Conservation (phyloP, 2,329 filamentous ascomycete species). For the Scopulariopsis brevicaulis region DNA sequence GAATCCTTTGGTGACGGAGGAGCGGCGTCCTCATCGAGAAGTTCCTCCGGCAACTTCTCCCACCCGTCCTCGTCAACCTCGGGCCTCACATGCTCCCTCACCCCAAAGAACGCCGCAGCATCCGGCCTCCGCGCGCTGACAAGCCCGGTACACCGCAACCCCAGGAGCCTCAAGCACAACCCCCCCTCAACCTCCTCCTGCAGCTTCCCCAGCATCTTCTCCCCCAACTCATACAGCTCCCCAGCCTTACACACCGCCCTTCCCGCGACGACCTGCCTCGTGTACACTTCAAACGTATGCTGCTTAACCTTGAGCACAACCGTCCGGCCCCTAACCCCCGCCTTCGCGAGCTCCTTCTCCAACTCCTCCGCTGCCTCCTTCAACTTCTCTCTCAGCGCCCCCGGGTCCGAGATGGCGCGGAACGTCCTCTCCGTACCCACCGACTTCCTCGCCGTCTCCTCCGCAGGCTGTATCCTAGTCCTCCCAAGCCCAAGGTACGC, state of each 20-base stretch:
- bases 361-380: constrained; percentile 73
- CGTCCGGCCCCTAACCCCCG: constrained; percentile 81
- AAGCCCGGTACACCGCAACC: constrained; percentile 76
- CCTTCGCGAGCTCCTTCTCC: constrained; percentile 70
- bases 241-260: constrained; percentile 62
- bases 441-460: constrained; percentile 85
- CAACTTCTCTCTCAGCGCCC: constrained; percentile 64
- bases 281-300: constrained; percentile 86
- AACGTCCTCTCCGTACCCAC: constrained; percentile 94
- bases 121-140: constrained; percentile 75
- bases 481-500: constrained; percentile 80
- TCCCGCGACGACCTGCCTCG: constrained; percentile 65
- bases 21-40: constrained; percentile 28
- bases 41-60: constrained; percentile 59
- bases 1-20: constrained; percentile 1
- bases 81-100: constrained; percentile 5
- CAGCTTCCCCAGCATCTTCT: constrained; percentile 76
- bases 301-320: constrained; percentile 87
- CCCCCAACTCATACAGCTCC: constrained; percentile 69
- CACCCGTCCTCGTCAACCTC: constrained; percentile 35
- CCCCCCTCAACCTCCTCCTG: constrained; percentile 37
- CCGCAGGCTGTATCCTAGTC: constrained; percentile 74
- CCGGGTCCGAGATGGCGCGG: constrained; percentile 59
- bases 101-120: constrained; percentile 69
- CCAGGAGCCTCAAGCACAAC: constrained; percentile 48